These are phyloP conservation scores for Blastomyces emzantsi DNA, from an alignment of 2,329 filamentous ascomycete genomes.

Conservation along the genomic window DNA sequence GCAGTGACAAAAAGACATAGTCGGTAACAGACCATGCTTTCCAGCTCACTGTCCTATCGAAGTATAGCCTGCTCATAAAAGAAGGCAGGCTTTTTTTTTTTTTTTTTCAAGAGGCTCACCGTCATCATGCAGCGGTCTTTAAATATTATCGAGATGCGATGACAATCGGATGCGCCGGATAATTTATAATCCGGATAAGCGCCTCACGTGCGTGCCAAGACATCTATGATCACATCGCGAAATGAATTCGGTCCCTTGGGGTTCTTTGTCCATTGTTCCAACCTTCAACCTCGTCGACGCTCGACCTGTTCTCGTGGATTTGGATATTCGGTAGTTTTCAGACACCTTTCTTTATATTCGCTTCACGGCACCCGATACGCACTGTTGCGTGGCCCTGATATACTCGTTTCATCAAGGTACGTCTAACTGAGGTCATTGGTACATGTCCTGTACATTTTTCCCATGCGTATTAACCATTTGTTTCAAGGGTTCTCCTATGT, in stretches of 20 bases:
- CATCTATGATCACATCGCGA: background rate
- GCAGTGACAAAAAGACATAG: too few relatives aligned
- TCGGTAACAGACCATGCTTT: too few relatives aligned
- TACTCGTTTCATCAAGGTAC: background rate
- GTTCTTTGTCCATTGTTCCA: background rate
- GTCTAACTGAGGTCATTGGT: background rate
- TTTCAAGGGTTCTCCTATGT: slow-evolving; percentile 13
- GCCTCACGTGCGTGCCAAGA: background rate
- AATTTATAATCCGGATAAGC: background rate
- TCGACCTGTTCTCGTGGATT: background rate
- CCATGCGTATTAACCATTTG: background rate
- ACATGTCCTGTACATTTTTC: background rate
- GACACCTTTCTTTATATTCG: background rate
- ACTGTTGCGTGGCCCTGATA: background rate
- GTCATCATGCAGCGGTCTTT: too few relatives aligned
- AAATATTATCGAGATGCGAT: too few relatives aligned
- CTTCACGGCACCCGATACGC: background rate
- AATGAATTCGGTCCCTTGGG: too few relatives aligned
- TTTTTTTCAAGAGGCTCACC: too few relatives aligned
- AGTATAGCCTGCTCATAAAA: too few relatives aligned
- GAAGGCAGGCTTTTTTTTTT: too few relatives aligned
- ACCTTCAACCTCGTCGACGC: background rate
- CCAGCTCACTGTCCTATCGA: too few relatives aligned
- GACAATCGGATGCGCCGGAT: too few relatives aligned
- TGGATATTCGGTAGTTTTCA: background rate